Conservation (phyloP, 2,329 filamentous ascomycete species). For the Calonectria montana region DNA sequence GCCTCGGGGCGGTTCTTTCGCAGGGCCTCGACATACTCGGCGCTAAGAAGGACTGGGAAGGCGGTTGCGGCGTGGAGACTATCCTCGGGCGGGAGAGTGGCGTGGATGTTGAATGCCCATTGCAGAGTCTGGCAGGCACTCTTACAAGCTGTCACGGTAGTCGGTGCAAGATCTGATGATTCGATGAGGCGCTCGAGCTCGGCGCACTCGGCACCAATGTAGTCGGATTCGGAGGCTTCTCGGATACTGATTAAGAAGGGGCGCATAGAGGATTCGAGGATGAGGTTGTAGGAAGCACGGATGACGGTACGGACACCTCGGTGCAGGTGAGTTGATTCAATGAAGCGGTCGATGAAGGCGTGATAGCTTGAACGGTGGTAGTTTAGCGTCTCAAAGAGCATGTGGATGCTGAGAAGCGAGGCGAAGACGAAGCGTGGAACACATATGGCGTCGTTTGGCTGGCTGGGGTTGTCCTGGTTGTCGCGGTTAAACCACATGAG, state of each 20-base stretch:
- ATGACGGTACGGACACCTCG: constrained; percentile 55
- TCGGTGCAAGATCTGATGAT: constrained; percentile 43
- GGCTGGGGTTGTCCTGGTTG: constrained; percentile 38
- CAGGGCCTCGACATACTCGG: constrained; percentile 50
- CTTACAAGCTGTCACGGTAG: constrained; percentile 44
- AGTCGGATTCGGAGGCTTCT: constrained; percentile 22
- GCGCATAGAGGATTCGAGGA: constrained; percentile 50
- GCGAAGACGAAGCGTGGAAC: constrained; percentile 59
- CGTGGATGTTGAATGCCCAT: constrained; percentile 49
- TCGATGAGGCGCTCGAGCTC: constrained; percentile 45
- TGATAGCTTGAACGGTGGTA: constrained; percentile 52
- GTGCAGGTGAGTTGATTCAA: constrained; percentile 56
- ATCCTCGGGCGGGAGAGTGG: constrained; percentile 35
- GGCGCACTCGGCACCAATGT: constrained; percentile 41
- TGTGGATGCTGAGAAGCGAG: constrained; percentile 56
- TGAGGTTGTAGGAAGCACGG: constrained; percentile 46
- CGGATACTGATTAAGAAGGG: constrained; percentile 39
- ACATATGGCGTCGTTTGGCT: constrained; percentile 39
- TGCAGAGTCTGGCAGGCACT: constrained; percentile 45
- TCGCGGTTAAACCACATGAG: constrained; percentile 52
- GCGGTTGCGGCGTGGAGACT: constrained; percentile 47
- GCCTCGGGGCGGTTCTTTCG: constrained; percentile 53
- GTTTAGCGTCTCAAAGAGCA: constrained; percentile 59
- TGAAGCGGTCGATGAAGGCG: constrained; percentile 53
- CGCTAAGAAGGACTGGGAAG: constrained; percentile 47